These are phyloP conservation scores for Ascoidea rubescens DNA, from an alignment of 805 yeast genomes.

Conservation along the genomic window DNA sequence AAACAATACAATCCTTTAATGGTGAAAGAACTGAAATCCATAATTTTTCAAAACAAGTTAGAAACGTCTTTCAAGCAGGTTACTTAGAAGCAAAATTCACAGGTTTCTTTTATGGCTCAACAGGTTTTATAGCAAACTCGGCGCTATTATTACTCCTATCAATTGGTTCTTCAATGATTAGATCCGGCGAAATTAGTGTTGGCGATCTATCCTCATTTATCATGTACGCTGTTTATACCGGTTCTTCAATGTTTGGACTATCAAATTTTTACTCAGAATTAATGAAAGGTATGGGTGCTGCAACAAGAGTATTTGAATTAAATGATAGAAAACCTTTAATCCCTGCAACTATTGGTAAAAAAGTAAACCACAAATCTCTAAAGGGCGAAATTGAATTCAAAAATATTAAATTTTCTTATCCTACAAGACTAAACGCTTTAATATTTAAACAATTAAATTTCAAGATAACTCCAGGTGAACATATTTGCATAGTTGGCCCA, in stretches of 20 bases:
- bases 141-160: slow-evolving; percentile 66
- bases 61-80: slow-evolving; percentile 52
- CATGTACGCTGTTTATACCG: slow-evolving; percentile 92
- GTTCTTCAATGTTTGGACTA: slow-evolving; percentile 81
- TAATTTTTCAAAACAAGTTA: slow-evolving; percentile 58
- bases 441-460: slow-evolving; percentile 53
- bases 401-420: slow-evolving; percentile 61
- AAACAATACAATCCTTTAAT: slow-evolving; percentile 82
- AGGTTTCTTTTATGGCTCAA: slow-evolving; percentile 64
- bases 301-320: slow-evolving; percentile 79
- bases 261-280: slow-evolving; percentile 86
- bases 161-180: slow-evolving; percentile 73
- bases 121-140: slow-evolving; percentile 75
- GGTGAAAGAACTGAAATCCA: slow-evolving; percentile 71
- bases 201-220: slow-evolving; percentile 88
- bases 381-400: slow-evolving; percentile 48
- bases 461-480: slow-evolving; percentile 63
- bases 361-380: slow-evolving; percentile 21
- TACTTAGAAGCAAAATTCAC: slow-evolving; percentile 67
- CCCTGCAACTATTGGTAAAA: slow-evolving; percentile 46
- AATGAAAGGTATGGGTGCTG: slow-evolving; percentile 97
- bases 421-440: slow-evolving; percentile 61
- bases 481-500: slow-evolving; percentile 92
- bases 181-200: slow-evolving; percentile 58
- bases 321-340: slow-evolving; percentile 67